These are phyloP conservation scores for Mycogone perniciosa DNA, from an alignment of 2,329 filamentous ascomycete species.

Conservation along the genomic window DNA sequence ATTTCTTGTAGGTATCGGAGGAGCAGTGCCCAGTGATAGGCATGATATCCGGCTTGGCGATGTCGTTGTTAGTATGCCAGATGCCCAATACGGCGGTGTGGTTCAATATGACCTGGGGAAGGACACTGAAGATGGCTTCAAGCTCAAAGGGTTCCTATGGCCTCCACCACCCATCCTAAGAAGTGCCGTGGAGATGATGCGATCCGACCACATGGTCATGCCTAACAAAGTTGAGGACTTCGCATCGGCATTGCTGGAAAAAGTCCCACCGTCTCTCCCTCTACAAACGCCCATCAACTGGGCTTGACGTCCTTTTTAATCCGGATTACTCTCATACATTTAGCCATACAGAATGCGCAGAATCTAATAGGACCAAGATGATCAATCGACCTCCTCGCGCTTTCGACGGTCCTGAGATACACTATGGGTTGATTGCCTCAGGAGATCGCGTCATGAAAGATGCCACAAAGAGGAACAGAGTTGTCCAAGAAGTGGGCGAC, in stretches of 20 bases:
- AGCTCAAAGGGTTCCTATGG: constrained; percentile 15
- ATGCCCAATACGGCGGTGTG: too few species aligned
- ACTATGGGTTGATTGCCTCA: constrained; percentile 17
- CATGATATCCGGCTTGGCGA: too few species aligned
- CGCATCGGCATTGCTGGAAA: neutral
- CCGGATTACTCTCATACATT: constrained; percentile 8
- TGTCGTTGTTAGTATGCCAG: too few species aligned
- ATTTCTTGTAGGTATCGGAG: too few species aligned
- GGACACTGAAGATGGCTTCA: constrained; percentile 7
- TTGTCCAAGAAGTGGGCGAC: too few species aligned
- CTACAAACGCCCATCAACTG: constrained; percentile 11
- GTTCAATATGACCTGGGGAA: too few species aligned
- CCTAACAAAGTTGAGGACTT: constrained; percentile 14
- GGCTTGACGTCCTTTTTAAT: constrained; percentile 14
- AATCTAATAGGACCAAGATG: constrained; percentile 7
- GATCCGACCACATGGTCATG: constrained; percentile 13
- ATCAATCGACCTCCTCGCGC: constrained; percentile 5
- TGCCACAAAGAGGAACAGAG: too few species aligned
- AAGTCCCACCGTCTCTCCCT: constrained; percentile 3
- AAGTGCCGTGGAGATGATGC: constrained; percentile 15
- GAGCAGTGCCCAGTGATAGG: too few species aligned
- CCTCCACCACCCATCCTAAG: constrained; percentile 12
- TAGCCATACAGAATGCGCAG: neutral
- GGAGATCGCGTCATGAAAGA: constrained; percentile 13
- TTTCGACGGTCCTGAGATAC: constrained; percentile 8